Percentiles rank a stretch among this genome's conserved stretches.
Conservation (phyloP, 2,329 filamentous ascomycete species). For the Curvularia sp. region DNA sequence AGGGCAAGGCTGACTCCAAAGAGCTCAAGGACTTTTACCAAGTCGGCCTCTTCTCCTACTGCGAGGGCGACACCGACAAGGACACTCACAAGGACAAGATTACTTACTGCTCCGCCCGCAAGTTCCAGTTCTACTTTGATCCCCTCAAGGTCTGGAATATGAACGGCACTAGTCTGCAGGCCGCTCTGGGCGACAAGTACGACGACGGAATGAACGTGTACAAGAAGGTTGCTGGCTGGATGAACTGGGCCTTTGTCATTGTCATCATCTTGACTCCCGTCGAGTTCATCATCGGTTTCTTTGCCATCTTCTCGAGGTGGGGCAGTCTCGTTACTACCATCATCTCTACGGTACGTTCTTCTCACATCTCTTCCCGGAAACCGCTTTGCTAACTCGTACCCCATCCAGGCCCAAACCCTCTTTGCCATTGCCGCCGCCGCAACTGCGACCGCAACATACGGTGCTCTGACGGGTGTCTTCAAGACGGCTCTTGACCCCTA, state of each 20-base stretch:
- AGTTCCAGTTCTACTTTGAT: conserved; percentile 79
- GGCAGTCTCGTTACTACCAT: conserved; percentile 85
- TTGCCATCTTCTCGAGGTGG: conserved; percentile 82
- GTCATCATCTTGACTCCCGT: conserved; percentile 72
- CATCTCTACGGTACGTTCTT: conserved; percentile 69
- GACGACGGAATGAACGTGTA: conserved; percentile 75
- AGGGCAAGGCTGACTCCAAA: conserved; percentile 45
- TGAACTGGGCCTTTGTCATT: conserved; percentile 80
- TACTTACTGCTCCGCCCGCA: conserved; percentile 71
- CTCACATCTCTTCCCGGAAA: conserved; percentile 47
- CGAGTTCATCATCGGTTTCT: conserved; percentile 79
- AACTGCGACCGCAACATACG: conserved; percentile 77
- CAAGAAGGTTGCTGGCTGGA: conserved; percentile 77
- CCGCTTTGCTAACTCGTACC: conserved; percentile 16
- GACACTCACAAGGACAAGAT: conserved; percentile 57
- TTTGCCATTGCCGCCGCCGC: conserved; percentile 71
- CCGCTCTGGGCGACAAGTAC: conserved; percentile 70
- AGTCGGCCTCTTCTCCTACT: conserved; percentile 87
- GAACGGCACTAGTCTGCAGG: conserved; percentile 60
- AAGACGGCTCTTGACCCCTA: conserved; percentile 73
- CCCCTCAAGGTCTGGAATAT: conserved; percentile 72
- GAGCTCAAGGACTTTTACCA: conserved; percentile 78
- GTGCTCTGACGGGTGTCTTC: conserved; percentile 72
- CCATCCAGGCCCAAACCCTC: conserved; percentile 57
- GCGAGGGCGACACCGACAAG: conserved; percentile 66